Evolutionary conservation across 2,329 filamentous ascomycete genomes (phyloP).

Genomic region (Anisogramma anomala): DNA sequence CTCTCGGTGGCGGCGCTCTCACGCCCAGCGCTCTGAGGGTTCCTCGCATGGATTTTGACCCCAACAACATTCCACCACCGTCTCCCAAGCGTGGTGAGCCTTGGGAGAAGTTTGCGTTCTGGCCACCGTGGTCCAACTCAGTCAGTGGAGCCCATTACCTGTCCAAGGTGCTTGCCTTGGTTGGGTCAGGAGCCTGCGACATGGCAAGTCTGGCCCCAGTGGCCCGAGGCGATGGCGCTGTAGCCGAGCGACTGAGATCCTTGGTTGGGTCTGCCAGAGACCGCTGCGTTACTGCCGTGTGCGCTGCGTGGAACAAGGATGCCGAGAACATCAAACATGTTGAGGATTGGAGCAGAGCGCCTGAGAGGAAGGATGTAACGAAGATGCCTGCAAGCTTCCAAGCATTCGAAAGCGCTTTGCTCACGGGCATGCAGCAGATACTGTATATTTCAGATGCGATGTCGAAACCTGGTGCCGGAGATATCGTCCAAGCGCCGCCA

Average conservation of each 20-base stretch:
- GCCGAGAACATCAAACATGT: constrained; percentile 85
- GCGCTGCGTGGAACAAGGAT: constrained; percentile 85
- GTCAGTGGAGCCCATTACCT: constrained; percentile 87
- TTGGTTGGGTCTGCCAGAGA: constrained; percentile 73
- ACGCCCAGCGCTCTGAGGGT: constrained; percentile 51
- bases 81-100: constrained; percentile 69
- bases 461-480: constrained; percentile 57
- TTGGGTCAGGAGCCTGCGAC: constrained; percentile 80
- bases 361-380: constrained; percentile 75
- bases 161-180: constrained; percentile 64
- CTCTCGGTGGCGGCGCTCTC: constrained; percentile 24
- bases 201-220: constrained; percentile 66
- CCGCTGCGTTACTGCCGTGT: constrained; percentile 73
- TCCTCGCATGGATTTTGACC: constrained; percentile 69
- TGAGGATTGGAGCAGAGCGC: constrained; percentile 83
- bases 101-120: constrained; percentile 93
- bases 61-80: constrained; percentile 61
- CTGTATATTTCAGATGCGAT: constrained; percentile 83
- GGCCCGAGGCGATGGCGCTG: constrained; percentile 38
- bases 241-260: constrained; percentile 60
- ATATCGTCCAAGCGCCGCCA: constrained; percentile 76
- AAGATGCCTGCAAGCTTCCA: constrained; percentile 81
- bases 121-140: constrained; percentile 87
- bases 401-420: constrained; percentile 69
- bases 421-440: constrained; percentile 87